Evolutionary conservation across 2,329 filamentous ascomycete species (phyloP).

Genomic region (Stachybotrys echinatus): DNA sequence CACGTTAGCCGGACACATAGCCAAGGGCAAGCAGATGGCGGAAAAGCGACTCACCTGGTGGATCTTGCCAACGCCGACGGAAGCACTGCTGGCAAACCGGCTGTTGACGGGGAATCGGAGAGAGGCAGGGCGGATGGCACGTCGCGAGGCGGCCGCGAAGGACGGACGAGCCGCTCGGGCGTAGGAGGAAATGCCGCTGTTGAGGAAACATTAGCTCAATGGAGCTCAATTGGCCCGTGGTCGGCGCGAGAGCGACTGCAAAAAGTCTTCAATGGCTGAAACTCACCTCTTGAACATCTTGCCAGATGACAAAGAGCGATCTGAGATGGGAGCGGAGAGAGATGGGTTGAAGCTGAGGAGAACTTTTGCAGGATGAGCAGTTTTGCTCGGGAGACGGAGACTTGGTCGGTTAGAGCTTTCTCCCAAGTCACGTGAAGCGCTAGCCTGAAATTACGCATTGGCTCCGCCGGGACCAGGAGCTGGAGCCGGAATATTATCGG

Average conservation of each 20-base stretch:
- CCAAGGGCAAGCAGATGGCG: conserved; percentile 13
- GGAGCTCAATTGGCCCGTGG: conserved; percentile 40
- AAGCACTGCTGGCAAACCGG: conserved; percentile 54
- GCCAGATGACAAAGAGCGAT: conserved; percentile 63
- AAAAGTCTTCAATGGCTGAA: conserved; percentile 21
- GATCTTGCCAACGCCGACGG: conserved; percentile 61
- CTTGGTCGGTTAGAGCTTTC: conserved; percentile 41
- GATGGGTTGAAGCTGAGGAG: conserved; percentile 44
- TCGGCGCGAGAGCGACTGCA: conserved; percentile 15
- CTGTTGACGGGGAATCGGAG: conserved; percentile 50
- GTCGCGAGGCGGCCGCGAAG: conserved; percentile 52
- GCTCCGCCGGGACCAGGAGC: conserved; percentile 14
- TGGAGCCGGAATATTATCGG: conserved; percentile 25
- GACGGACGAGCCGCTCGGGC: conserved; percentile 58
- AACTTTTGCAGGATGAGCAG: conserved; percentile 44
- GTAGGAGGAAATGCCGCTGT: conserved; percentile 62
- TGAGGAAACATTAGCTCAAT: conserved; percentile 38
- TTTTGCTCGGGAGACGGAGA: conserved; percentile 38
- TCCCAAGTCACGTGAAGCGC: conserved; percentile 30
- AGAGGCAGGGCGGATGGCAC: conserved; percentile 51
- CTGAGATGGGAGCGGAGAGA: conserved; percentile 54
- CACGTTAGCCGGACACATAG: conserved; percentile 30
- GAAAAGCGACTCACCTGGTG: conserved; percentile 50
- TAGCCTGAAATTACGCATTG: conserved; percentile 19
- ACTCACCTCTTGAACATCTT: conserved; percentile 83